Percentiles rank a stretch among this genome's conserved stretches.
Evolutionary conservation across 2,329 filamentous ascomycete species (phyloP).

Genomic region (Colletotrichum zoysiae): DNA sequence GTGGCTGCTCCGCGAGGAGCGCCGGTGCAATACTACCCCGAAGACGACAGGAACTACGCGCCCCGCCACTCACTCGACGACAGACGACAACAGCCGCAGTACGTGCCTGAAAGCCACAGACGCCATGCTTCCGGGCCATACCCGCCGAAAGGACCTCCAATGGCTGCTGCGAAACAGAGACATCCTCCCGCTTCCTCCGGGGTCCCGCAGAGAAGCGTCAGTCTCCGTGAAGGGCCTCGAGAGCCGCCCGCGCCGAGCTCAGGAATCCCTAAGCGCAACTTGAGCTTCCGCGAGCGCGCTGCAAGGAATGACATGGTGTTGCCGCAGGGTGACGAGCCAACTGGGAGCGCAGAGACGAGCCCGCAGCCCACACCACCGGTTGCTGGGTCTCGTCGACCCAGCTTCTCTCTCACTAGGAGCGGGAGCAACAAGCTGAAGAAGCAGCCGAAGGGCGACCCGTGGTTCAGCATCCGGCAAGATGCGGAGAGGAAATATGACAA

Average conservation of each 20-base stretch:
- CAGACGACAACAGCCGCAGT: slow-evolving; percentile 49
- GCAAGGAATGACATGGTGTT: slow-evolving; percentile 58
- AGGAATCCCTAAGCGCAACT: slow-evolving; percentile 63
- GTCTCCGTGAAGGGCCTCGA: slow-evolving; percentile 42
- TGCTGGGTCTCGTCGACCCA: slow-evolving; percentile 44
- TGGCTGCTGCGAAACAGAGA: slow-evolving; percentile 44
- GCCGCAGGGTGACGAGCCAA: slow-evolving; percentile 45
- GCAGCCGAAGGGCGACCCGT: slow-evolving; percentile 66
- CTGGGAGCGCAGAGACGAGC: slow-evolving; percentile 36
- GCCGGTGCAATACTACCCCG: slow-evolving; percentile 50
- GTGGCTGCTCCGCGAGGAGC: slow-evolving; percentile 45
- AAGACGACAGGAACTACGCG: slow-evolving; percentile 48
- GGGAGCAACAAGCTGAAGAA: slow-evolving; percentile 72
- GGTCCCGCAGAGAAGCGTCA: slow-evolving; percentile 36
- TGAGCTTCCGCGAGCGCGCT: slow-evolving; percentile 72
- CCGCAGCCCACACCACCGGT: slow-evolving; percentile 47
- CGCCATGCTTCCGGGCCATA: slow-evolving; percentile 44
- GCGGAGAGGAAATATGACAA: slow-evolving; percentile 55
- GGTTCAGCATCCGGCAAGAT: slow-evolving; percentile 58
- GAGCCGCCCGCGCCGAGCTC: slow-evolving; percentile 17
- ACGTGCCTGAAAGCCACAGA: slow-evolving; percentile 49
- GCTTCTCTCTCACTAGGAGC: slow-evolving; percentile 57
- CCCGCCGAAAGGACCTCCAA: slow-evolving; percentile 42
- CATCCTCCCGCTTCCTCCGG: slow-evolving; percentile 12
- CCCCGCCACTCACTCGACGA: slow-evolving; percentile 43